Conservation (phyloP, 2,329 filamentous ascomycete species). For the Alternaria triticina region DNA sequence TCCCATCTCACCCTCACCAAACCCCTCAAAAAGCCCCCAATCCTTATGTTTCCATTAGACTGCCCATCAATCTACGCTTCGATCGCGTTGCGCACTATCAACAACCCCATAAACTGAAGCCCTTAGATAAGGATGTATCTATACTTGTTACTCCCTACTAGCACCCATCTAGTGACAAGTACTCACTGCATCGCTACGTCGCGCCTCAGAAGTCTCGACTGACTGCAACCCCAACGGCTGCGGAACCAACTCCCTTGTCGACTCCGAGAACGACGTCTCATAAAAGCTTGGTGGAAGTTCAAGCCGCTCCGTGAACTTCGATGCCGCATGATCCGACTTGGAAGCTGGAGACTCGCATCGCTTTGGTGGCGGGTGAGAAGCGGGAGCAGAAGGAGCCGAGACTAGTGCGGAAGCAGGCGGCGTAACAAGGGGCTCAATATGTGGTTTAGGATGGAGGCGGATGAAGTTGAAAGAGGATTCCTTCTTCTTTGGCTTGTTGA, state of each 20-base stretch:
- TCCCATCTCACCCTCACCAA: background rate
- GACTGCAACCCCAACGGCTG: background rate
- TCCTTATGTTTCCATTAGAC: background rate
- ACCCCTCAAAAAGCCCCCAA: background rate
- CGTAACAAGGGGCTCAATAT: background rate
- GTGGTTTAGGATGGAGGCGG: background rate
- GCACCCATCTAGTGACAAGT: too few species aligned
- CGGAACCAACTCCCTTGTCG: background rate
- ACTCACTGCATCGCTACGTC: background rate
- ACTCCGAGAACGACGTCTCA: background rate
- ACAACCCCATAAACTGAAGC: background rate
- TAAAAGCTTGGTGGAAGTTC: background rate
- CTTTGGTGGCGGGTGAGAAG: background rate
- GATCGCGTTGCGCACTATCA: background rate
- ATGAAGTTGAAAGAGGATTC: background rate
- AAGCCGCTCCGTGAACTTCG: background rate
- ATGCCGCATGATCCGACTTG: accelerated
- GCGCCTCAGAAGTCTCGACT: background rate
- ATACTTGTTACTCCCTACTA: background rate
- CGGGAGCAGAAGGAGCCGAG: background rate
- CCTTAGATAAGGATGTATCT: background rate
- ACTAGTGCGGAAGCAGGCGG: background rate
- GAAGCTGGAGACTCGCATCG: background rate
- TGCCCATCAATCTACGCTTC: background rate
- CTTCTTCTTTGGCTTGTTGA: background rate